Base-by-base conservation (phyloP, 2,329 filamentous ascomycete species). In the Whalleya microplaca region DNA sequence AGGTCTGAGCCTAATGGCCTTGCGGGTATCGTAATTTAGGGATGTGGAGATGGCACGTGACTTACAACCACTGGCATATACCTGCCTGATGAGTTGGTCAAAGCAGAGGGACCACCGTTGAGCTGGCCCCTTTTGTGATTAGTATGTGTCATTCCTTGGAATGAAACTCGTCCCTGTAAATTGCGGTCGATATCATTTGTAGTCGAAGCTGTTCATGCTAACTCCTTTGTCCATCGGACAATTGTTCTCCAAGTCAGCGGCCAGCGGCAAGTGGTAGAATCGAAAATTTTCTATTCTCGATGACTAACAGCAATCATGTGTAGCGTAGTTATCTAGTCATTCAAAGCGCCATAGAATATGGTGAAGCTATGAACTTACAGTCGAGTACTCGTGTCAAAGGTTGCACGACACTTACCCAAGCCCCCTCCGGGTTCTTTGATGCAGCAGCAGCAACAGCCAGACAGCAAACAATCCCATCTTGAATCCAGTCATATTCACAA, bases 31-130 rank as follows among this genome's bases (percentile, higher is more conserved):
- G 43, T 56, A 18, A 32, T 42, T 27, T 54, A 43, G 48, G 51
- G n/a, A 29, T 58, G 60, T 63, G 58, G 60, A 50, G 57, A 55
- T 59, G 14, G 12, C 58, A 61, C 58, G 58, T 61, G 58, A 61
- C 57, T 37, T 50, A n/a, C 41, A 8, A 9, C 5, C 6, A 41
- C 19, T 18, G 45, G 21, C 9, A 27, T 9, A 9, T 9, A 27
- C 23, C 32, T 37, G 32, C 6, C 32, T 3, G 32, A 37, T 37
- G 14, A 3, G 4, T 16, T 8, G 27, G 27, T 29, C 27, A 29
- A 29, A 29, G 27, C 27, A 29, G 27, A 29, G 27, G 6, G 12
- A 29, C 27, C 27, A 29, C 27, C 27, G 27, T 12, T 29, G 27
- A 12, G 27, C 27, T 5, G 27, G 12, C 12, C 27, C 27, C 27